Evolutionary conservation across 2,329 filamentous ascomycete genomes (phyloP).

Genomic region (Colletotrichum acutatum): DNA sequence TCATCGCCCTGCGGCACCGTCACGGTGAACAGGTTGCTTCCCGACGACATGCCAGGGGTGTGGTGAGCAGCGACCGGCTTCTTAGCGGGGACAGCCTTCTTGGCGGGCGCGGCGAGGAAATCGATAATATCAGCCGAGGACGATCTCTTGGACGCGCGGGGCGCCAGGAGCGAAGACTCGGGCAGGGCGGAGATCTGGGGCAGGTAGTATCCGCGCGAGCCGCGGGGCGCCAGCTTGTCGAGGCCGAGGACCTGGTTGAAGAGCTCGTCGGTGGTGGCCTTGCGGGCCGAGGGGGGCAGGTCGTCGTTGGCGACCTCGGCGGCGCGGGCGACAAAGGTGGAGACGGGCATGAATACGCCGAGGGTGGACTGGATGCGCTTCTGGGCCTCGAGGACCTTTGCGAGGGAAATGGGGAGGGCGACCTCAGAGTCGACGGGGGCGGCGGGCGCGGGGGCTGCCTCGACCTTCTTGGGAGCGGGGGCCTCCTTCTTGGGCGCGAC

Average conservation of each 20-base stretch:
- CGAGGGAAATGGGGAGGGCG: conserved; percentile 80
- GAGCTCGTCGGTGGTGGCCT: conserved; percentile 81
- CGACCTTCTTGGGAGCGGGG: conserved; percentile 48
- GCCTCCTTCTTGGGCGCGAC: conserved; percentile 66
- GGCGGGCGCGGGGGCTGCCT: conserved; percentile 44
- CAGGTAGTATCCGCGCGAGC: conserved; percentile 71
- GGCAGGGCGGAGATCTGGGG: conserved; percentile 76
- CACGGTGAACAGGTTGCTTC: conserved; percentile 84
- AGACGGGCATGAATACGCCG: conserved; percentile 83
- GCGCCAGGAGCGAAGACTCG: conserved; percentile 52
- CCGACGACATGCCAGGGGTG: conserved; percentile 59
- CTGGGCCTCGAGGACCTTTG: conserved; percentile 83
- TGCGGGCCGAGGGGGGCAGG: conserved; percentile 74
- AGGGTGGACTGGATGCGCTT: conserved; percentile 81
- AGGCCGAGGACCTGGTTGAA: conserved; percentile 90
- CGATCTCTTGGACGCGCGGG: conserved; percentile 43
- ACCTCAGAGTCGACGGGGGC: conserved; percentile 66
- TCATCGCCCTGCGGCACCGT: conserved; percentile 84
- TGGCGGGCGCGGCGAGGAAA: conserved; percentile 67
- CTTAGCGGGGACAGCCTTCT: conserved; percentile 37
- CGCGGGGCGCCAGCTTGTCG: conserved; percentile 53
- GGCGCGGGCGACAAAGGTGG: conserved; percentile 87
- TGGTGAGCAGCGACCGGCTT: conserved; percentile 42
- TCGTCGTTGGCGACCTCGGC: conserved; percentile 89
- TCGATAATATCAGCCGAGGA: conserved; percentile 80